phyloP scores from a whole-genome alignment of 345 rosid species.

The Euclidium syriacum region DNA sequence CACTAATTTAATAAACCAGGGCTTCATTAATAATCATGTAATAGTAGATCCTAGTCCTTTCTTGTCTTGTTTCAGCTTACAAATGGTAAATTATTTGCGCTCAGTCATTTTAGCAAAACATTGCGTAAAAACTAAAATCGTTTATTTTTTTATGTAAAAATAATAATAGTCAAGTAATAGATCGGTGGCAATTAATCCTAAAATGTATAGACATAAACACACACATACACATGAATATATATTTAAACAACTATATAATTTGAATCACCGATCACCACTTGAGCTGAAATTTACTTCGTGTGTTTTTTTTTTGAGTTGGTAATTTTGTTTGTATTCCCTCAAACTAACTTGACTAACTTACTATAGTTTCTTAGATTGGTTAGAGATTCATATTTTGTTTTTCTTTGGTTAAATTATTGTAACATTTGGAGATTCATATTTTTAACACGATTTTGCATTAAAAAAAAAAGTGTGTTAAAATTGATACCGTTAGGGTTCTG shows the following conservation, averaged over 20 bases:
- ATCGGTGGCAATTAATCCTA: background rate
- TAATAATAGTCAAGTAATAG: no score
- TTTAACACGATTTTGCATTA: background rate
- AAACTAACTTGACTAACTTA: background rate
- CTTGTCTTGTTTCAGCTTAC: no score
- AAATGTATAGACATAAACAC: background rate
- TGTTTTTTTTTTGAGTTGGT: background rate
- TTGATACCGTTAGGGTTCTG: conserved; percentile 44
- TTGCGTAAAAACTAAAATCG: no score
- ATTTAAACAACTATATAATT: background rate
- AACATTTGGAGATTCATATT: background rate
- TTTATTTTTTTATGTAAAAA: no score
- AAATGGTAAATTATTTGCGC: no score
- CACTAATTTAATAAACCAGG: background rate
- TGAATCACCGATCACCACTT: background rate
- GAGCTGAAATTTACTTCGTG: background rate
- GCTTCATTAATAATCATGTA: no score
- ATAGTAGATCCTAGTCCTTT: no score
- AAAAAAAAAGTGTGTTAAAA: background rate
- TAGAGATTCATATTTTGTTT: background rate
- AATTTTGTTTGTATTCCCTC: background rate
- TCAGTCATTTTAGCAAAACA: no score
- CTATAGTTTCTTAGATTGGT: background rate
- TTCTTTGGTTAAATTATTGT: no score
- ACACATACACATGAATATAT: background rate